Base-by-base conservation (phyloP, 1,284 basidiomycete genomes). In the Leucoagaricus sp. region DNA sequence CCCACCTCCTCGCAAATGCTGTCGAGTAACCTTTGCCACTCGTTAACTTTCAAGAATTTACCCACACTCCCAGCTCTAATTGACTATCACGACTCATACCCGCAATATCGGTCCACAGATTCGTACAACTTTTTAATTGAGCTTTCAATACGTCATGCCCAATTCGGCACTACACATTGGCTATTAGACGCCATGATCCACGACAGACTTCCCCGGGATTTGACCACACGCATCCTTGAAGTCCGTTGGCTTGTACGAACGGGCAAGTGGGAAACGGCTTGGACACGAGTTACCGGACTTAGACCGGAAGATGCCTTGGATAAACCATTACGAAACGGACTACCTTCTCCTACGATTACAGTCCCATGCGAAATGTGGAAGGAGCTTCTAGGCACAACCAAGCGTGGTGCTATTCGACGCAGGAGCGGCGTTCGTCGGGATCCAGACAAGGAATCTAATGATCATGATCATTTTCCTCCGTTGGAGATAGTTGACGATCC, bases 101-200 rank as follows among this genome's bases (percentile, higher is more conserved):
- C 75, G 21, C 58, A 63, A 41, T 63, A 75, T 46, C 81, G 77
- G 52, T 79, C 80, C 10, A 76, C 76, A 38, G 70, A 69, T 38
- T 82, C 84, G 2, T 85, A 80, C 65, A 85, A 85, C 64, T 61
- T 81, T 17, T 73, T 86, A 62, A 74, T 86, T 50, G 61, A 64
- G 41, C 63, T 82, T 23, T 75, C 79, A 2, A 64, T 85, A 55
- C 76, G 75, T 26, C 74, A 74, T 57, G 66, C 69, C 6, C 71
- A 73, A 29, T 78, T 75, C 57, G 77, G 79, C 5, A 70, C 70
- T 3, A 75, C 72, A 6, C 65, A 58, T 23, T 73, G 72, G 60
- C 69, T 85, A 38, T 64, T 84, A 12, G 45, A 58, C 7, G 68
- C 67, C 48, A 82, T 84, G 76, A 65, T 65, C 23, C 59, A 63